Conservation (phyloP, 106 monocot genomes). For the Gastrodia elata region DNA sequence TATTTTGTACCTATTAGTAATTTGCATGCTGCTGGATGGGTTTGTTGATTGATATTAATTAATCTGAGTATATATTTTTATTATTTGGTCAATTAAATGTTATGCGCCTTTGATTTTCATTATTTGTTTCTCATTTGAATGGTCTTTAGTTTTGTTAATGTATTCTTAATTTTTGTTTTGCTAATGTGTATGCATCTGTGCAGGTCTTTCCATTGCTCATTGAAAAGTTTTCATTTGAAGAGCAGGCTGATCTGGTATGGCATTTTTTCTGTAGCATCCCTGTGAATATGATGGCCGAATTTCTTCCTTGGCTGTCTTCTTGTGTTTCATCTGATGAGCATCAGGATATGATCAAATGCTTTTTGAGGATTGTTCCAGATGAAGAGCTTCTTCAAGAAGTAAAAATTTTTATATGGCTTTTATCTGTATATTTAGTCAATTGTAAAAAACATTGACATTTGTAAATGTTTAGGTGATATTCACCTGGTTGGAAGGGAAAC, state of each 20-base stretch:
- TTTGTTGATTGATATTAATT: background rate
- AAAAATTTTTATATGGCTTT: background rate
- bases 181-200: background rate
- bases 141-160: background rate
- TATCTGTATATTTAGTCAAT: background rate
- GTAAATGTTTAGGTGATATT: constrained; percentile 24
- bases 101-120: background rate
- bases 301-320: constrained; percentile 86
- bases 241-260: constrained; percentile 93
- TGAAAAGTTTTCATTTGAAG: constrained; percentile 86
- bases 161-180: background rate
- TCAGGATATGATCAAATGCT: constrained; percentile 69
- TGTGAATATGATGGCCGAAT: constrained; percentile 87
- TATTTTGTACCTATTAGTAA: background rate
- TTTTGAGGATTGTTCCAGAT: constrained; percentile 76
- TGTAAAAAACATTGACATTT: background rate
- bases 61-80: background rate
- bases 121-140: background rate
- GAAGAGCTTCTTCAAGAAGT: constrained; percentile 95
- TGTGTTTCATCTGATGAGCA: constrained; percentile 76
- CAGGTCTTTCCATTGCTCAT: constrained; percentile 95
- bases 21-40: background rate
- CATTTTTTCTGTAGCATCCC: constrained; percentile 97
- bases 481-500: constrained; percentile 81
- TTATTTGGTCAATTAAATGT: background rate